Percentiles rank a stretch among this genome's conserved stretches.
These are phyloP conservation scores for Leccinum pellstonianum DNA, from an alignment of 768 basidiomycete species.

Conservation along the genomic window DNA sequence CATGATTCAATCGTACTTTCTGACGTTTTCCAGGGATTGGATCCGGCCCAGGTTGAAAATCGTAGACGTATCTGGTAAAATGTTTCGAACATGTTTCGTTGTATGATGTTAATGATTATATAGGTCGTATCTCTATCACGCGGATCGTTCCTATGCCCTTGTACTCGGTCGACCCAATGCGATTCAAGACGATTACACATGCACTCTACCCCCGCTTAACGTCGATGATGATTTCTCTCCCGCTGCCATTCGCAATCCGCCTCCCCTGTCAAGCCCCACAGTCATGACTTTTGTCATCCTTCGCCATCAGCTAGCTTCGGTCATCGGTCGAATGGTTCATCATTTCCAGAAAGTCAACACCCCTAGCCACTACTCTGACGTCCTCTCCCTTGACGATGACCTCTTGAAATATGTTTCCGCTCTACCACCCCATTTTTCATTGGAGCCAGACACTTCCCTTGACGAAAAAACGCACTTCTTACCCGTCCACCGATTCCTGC, in stretches of 20 bases:
- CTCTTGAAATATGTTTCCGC: constrained; percentile 70
- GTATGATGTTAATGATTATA: constrained; percentile 6
- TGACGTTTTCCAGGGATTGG: constrained; percentile 53
- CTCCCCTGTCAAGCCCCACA: constrained; percentile 70
- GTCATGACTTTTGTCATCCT: constrained; percentile 87
- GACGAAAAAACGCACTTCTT: constrained; percentile 67
- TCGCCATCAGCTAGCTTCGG: constrained; percentile 74
- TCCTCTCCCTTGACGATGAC: constrained; percentile 79
- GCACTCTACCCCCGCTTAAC: constrained; percentile 74
- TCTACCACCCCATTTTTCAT: constrained; percentile 76
- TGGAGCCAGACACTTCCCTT: constrained; percentile 73
- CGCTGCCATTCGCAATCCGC: constrained; percentile 45
- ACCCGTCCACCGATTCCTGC: constrained; percentile 82
- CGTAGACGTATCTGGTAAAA: constrained; percentile 82
- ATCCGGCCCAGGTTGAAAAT: constrained; percentile 79
- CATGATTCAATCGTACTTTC: neutral
- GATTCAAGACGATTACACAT: constrained; percentile 88
- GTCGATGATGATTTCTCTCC: constrained; percentile 58
- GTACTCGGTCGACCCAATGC: constrained; percentile 88
- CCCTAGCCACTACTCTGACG: constrained; percentile 80
- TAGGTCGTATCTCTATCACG: constrained; percentile 91
- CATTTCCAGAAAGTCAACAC: constrained; percentile 87
- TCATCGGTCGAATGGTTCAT: constrained; percentile 89
- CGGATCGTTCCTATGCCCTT: constrained; percentile 88
- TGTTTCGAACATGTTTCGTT: neutral